Base-by-base conservation (phyloP, 805 yeast genomes). In the Candida oleophila region DNA sequence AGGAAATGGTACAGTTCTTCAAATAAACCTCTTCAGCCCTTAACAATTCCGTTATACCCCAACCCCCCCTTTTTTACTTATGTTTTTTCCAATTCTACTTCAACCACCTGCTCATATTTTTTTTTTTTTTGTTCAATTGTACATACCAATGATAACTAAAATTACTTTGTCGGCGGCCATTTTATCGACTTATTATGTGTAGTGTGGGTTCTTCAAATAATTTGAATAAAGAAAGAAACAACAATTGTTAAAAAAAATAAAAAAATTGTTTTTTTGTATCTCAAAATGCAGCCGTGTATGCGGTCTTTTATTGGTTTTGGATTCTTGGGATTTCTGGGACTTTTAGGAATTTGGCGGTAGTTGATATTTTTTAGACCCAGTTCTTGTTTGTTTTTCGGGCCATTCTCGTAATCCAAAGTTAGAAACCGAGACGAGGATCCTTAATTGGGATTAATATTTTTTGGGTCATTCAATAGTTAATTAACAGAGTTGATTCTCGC, bases 141-240 rank as follows among this genome's bases (percentile, higher is more conserved):
- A 36, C 39, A 5, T 36, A 36, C 39, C 39, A 18, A 36, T 36
- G 14, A 36, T 36, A 19, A 36, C 22, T 20, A 15, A 16, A 16
- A 36, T 18, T 9, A 36, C 22, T 20, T 36, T 12, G 12, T 36
- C 39, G 18, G 39, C 39, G 22, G 39, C 22, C 39, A 36, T 36
- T 36, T 4, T 36, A 22, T 7, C 5, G 16, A 34, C 18, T 15
- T 7, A 12, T 28, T 28, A 28, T n/a, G n/a, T n/a, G n/a, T 8
- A 28, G 12, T 28, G 32, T 8, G 32, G 32, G 8, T 28, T 28
- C 11, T 33, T 15, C 7, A 33, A 15, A 4, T 12, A 8, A 33
- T 8, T 33, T 33, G 39, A 36, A 20, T 9, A 11, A 36, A 20
- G 19, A 20, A 20, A 36, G 18, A 36, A 36, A 36, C 9, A 36